These are phyloP conservation scores for Penicillium hordei DNA, from an alignment of 2,329 filamentous ascomycete species.

Conservation along the genomic window DNA sequence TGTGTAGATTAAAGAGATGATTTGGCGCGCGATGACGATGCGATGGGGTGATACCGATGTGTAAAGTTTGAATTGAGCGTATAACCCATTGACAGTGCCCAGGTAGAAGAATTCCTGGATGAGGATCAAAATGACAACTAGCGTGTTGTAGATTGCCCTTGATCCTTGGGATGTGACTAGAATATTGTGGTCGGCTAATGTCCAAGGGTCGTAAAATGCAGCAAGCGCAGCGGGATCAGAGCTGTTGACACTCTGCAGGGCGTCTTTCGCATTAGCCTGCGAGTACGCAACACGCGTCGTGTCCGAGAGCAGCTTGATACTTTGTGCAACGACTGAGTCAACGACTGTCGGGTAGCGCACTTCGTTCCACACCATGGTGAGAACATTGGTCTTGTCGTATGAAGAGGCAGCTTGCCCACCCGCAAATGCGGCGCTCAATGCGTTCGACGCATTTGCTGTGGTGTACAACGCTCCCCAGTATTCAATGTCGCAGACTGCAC, in stretches of 20 bases:
- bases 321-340: constrained; percentile 35
- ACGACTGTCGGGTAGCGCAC: constrained; percentile 45
- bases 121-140: constrained; percentile 48
- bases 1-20: constrained; percentile 40
- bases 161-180: constrained; percentile 45
- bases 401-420: constrained; percentile 32
- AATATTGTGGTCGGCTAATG: constrained; percentile 38
- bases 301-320: constrained; percentile 35
- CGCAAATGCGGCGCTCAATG: constrained; percentile 38
- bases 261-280: constrained; percentile 33
- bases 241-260: constrained; percentile 23
- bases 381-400: constrained; percentile 39
- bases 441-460: constrained; percentile 37
- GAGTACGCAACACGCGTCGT: constrained; percentile 38
- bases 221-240: constrained; percentile 35
- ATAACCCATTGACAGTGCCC: constrained; percentile 48
- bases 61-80: constrained; percentile 41
- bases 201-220: constrained; percentile 43
- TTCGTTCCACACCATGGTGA: constrained; percentile 49
- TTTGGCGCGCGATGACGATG: constrained; percentile 36
- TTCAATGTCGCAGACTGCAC: constrained; percentile 35
- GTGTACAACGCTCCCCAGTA: constrained; percentile 41
- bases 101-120: constrained; percentile 53
- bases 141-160: constrained; percentile 47
- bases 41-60: constrained; percentile 28